Conservation (phyloP, 805 yeast species). For the Torulaspora delbrueckii region DNA sequence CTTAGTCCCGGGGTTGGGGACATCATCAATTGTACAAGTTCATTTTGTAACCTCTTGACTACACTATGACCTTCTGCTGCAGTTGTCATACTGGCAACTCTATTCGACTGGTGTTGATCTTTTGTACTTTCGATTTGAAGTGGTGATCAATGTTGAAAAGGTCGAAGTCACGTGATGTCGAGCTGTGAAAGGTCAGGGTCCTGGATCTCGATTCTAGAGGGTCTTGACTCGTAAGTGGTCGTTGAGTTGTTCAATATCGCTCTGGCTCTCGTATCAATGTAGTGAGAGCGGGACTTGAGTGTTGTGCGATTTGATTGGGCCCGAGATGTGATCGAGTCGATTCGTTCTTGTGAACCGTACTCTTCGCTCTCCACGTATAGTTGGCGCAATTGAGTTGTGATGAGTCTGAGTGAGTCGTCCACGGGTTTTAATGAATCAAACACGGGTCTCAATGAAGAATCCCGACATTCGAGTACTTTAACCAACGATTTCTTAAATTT, state of each 20-base stretch:
- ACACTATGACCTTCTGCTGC: conserved; percentile 43
- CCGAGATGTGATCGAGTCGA: conserved; percentile 6
- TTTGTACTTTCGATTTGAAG: not conserved
- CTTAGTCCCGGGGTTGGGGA: conserved; percentile 46
- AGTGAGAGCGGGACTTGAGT: conserved; percentile 6
- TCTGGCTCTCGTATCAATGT: conserved; percentile 10
- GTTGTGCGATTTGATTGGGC: not conserved
- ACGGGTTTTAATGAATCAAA: conserved; percentile 26
- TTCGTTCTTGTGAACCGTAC: conserved; percentile 24
- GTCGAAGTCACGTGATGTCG: not conserved
- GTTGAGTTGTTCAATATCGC: conserved; percentile 2
- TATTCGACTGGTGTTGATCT: too few relatives aligned
- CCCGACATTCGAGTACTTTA: conserved; percentile 12
- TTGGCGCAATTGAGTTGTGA: conserved; percentile 24
- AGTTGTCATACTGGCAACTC: not conserved
- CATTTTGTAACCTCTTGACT: conserved; percentile 47
- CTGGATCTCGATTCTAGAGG: not conserved
- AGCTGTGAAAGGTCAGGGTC: conserved; percentile 4
- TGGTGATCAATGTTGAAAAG: not conserved
- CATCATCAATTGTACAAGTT: conserved; percentile 50
- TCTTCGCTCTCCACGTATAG: conserved; percentile 28
- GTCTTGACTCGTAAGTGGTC: not conserved
- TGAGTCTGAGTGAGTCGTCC: conserved; percentile 27
- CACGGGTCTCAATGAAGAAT: conserved; percentile 12
- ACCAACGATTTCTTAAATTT: conserved; percentile 18